Evolutionary conservation across 2,329 filamentous ascomycete genomes (phyloP).

Genomic region (Albophoma yamanashiensis): DNA sequence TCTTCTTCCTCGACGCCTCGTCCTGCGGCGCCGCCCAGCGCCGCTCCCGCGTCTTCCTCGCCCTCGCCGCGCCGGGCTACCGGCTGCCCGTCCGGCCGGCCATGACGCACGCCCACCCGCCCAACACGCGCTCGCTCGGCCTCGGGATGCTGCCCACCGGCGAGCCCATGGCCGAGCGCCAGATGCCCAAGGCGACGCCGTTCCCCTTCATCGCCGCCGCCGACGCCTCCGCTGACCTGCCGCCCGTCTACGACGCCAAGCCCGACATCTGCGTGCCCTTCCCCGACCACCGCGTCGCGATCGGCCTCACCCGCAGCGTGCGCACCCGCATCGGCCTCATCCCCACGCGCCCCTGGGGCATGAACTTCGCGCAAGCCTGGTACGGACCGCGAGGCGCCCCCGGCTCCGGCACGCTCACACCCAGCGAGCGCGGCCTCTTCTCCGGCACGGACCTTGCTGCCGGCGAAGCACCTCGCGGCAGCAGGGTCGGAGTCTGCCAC

Average conservation of each 20-base stretch:
- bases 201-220: conserved; percentile 46
- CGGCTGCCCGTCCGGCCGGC: conserved; percentile 43
- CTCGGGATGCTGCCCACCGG: conserved; percentile 53
- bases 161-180: conserved; percentile 44
- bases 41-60: conserved; percentile 58
- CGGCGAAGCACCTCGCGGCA: too few relatives aligned
- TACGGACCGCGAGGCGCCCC: conserved; percentile 14
- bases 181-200: conserved; percentile 33
- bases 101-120: conserved; percentile 53
- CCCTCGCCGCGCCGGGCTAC: conserved; percentile 57
- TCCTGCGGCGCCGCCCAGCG: conserved; percentile 55
- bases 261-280: conserved; percentile 49
- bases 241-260: conserved; percentile 49
- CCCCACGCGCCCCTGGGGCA: conserved; percentile 45
- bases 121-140: conserved; percentile 12
- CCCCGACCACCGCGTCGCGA: conserved; percentile 56
- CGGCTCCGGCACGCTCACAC: conserved; percentile 23
- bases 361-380: conserved; percentile 40
- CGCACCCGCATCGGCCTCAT: conserved; percentile 43
- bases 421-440: conserved; percentile 28
- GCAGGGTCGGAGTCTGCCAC: conserved; percentile 2
- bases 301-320: conserved; percentile 24
- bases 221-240: conserved; percentile 50
- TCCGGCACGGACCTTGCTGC: conserved; percentile 8
- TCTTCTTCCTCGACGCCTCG: conserved; percentile 60